Evolutionary conservation across 306 rosid genomes (phyloP), one percentile per base, ranked within the genome.

Genomic region (Cucurbita argyrosperma): DNA sequence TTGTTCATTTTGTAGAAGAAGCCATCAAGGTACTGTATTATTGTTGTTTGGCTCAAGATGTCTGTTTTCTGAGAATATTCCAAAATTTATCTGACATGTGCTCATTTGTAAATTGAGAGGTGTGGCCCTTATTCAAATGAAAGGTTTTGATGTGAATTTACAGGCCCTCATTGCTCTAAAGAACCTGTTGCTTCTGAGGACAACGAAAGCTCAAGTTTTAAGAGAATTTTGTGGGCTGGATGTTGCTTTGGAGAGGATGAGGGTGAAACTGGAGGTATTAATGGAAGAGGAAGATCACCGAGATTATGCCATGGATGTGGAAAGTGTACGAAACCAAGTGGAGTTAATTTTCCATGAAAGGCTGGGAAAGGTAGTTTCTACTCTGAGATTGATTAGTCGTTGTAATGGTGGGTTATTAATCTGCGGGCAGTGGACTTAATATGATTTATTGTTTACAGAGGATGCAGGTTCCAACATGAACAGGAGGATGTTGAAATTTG

Each of bases 131-230:
- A 47, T 19, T 66, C 50, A 66, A 45, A 45, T 18, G 30, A 15
- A 10, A 10, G 56, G 14, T 47, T 6, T 47, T 47, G 23, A 1
- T 42, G 23, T 68, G 42, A 42, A 68, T 68, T 62, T 50, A 23
- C 92, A 94, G 98, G 92, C 90, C 68, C 95, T 90, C 23, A 56
- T 76, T 12, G 84, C 92, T 3, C 84, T 89, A 69, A 94, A 81
- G 80, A 90, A 76, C 80, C 90, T 90, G 71, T 77, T 93, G 85
- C 89, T 84, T 74, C 80, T 94, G 75, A 86, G 79, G 72, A 86
- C 87, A 52, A 81, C 88, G 0, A 86, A 88, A 77, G 90, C 92
- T 74, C 70, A 53, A 52, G 88, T 86, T 76, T 86, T 89, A 52
- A 82, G 79, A 73, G 89, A 90, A 42, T 79, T 80, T 46, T 86